Evolutionary conservation across 2,329 filamentous ascomycete genomes (phyloP).

Genomic region (Neophaeococcomyces mojaviensis): DNA sequence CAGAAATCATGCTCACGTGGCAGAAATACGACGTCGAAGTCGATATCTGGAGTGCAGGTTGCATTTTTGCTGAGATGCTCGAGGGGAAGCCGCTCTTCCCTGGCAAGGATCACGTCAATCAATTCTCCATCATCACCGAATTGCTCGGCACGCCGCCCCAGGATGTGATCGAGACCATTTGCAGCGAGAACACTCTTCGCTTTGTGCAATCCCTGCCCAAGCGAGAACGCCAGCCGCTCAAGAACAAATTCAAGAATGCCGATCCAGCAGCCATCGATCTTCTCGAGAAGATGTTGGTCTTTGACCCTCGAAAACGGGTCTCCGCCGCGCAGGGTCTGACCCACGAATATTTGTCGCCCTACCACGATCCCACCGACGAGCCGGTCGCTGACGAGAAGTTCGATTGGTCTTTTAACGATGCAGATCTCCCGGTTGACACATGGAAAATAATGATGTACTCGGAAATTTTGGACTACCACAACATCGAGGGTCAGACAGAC

Average conservation of each 20-base stretch:
- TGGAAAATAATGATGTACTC: constrained; percentile 99
- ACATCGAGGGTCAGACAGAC: constrained; percentile 55
- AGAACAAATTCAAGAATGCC: constrained; percentile 89
- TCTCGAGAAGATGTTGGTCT: constrained; percentile 93
- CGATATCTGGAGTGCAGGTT: constrained; percentile 98
- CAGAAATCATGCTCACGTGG: constrained; percentile 99
- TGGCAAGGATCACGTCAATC: constrained; percentile 98
- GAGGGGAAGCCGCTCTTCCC: constrained; percentile 97
- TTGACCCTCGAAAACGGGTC: constrained; percentile 93
- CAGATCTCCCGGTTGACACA: constrained; percentile 93
- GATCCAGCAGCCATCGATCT: constrained; percentile 89
- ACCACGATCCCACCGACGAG: constrained; percentile 96
- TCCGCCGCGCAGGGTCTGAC: constrained; percentile 77
- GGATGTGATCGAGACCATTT: constrained; percentile 97
- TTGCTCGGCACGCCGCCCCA: constrained; percentile 91
- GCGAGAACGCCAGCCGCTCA: constrained; percentile 79
- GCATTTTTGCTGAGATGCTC: constrained; percentile 98
- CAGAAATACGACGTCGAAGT: constrained; percentile 99
- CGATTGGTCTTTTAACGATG: constrained; percentile 99
- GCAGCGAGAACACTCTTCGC: constrained; percentile 93
- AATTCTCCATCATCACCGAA: constrained; percentile 99
- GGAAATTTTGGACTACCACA: constrained; percentile 97
- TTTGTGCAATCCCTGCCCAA: constrained; percentile 97
- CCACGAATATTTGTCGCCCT: constrained; percentile 89
- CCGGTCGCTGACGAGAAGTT: constrained; percentile 95